phyloP scores from a whole-genome alignment of 106 monocot genomes.

The Ottelia alismoides region DNA sequence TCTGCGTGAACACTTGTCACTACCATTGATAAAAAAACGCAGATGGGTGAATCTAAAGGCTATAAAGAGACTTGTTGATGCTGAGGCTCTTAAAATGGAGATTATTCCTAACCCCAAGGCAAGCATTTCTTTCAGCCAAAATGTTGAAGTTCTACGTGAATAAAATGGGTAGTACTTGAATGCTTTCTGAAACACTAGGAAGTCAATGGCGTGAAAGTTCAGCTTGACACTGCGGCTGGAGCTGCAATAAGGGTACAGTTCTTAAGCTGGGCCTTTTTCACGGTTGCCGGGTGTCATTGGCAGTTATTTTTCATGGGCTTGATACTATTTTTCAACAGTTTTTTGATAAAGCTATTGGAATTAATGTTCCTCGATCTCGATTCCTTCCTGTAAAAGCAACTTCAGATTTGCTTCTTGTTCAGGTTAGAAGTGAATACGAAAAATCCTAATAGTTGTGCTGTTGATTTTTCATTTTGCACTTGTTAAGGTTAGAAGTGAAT shows the following conservation, averaged over 20 bases:
- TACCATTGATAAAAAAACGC: neutral
- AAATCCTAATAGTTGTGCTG: neutral
- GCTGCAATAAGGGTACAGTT: conserved; percentile 80
- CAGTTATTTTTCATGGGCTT: neutral
- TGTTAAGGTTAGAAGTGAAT: no score
- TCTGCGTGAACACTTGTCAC: neutral
- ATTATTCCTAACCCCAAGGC: conserved; percentile 99
- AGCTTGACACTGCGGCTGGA: conserved; percentile 95
- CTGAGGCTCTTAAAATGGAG: conserved; percentile 95
- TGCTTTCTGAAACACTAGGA: conserved; percentile 27
- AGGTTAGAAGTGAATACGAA: conserved; percentile 22
- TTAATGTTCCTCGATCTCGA: conserved; percentile 76
- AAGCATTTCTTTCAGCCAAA: neutral
- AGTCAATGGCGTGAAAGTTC: conserved; percentile 94
- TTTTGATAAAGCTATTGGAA: conserved; percentile 89
- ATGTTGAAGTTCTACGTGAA: neutral
- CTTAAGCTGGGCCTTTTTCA: neutral
- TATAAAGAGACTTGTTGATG: conserved; percentile 85
- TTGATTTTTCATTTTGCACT: no score
- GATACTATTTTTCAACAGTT: conserved; percentile 33
- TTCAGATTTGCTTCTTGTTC: conserved; percentile 90
- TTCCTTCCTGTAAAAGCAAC: conserved; percentile 91
- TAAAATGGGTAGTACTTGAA: neutral
- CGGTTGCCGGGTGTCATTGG: no score
- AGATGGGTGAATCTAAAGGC: conserved; percentile 97